phyloP scores from a whole-genome alignment of 345 rosid species.

The Psidium friedrichsthalianum region DNA sequence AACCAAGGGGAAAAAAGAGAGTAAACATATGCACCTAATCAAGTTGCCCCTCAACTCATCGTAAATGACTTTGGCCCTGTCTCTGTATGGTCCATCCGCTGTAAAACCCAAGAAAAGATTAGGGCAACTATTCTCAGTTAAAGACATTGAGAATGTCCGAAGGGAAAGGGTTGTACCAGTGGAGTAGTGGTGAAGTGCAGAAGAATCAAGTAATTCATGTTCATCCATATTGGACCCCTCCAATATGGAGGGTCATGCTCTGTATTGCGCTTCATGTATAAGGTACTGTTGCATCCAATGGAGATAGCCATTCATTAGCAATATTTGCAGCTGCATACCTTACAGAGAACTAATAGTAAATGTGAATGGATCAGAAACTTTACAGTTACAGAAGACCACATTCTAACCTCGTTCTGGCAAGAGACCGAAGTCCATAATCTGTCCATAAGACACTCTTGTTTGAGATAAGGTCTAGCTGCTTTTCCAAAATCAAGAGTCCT shows the following conservation, averaged over 20 bases:
- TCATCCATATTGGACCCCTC: conserved; percentile 97
- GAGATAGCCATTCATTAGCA: neutral
- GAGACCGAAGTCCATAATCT: conserved; percentile 85
- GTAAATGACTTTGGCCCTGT: conserved; percentile 48
- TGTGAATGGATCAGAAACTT: neutral
- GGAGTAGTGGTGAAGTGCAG: conserved; percentile 74
- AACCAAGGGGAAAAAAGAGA: neutral
- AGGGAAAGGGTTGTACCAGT: conserved; percentile 28
- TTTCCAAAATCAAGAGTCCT: conserved; percentile 83
- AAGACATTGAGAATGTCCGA: neutral
- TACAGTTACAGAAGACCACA: neutral
- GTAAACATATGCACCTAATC: conserved; percentile 33
- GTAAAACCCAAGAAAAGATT: conserved; percentile 6
- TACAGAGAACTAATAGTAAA: neutral
- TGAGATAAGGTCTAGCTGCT: conserved; percentile 83
- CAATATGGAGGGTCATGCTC: conserved; percentile 92
- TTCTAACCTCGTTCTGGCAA: conserved; percentile 68
- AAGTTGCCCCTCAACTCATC: conserved; percentile 55
- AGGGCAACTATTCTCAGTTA: neutral
- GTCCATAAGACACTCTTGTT: conserved; percentile 66
- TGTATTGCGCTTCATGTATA: conserved; percentile 86
- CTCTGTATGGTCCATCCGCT: conserved; percentile 71
- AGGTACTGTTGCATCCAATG: conserved; percentile 31
- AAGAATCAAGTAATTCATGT: conserved; percentile 87
- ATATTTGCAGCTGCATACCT: neutral